These are phyloP conservation scores for Erigeron canadensis DNA, from an alignment of 129 eudicot genomes.

Conservation along the genomic window DNA sequence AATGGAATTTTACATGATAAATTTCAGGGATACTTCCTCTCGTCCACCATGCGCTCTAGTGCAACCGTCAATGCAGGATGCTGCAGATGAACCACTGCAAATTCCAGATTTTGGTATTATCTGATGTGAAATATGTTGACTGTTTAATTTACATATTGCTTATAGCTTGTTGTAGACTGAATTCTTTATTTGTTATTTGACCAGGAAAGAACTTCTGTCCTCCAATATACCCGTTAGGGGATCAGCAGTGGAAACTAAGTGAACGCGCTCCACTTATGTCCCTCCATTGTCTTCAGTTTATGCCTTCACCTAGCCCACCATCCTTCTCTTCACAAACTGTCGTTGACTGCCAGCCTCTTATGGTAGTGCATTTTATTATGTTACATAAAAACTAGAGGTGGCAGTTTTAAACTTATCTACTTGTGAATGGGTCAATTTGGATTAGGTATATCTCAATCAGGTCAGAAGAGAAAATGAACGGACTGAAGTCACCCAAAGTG, in stretches of 20 bases:
- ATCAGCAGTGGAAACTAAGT: constrained; percentile 56
- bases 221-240: constrained; percentile 89
- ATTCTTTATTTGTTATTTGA: constrained; percentile 31
- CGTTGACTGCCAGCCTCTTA: constrained; percentile 82
- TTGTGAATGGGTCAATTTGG: constrained; percentile 11
- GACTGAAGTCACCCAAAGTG: background rate
- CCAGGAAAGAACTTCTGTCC: constrained; percentile 80
- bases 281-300: constrained; percentile 73
- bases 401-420: background rate
- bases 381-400: background rate
- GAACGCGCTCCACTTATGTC: constrained; percentile 61
- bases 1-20: constrained; percentile 23
- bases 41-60: constrained; percentile 89
- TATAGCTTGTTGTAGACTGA: constrained; percentile 15
- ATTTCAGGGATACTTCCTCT: constrained; percentile 90
- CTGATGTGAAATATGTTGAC: constrained; percentile 3
- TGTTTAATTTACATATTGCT: constrained; percentile 13
- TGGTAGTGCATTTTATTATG: constrained; percentile 45
- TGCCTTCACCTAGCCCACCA: constrained; percentile 84
- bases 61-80: constrained; percentile 73
- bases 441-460: constrained; percentile 2
- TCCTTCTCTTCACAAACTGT: constrained; percentile 75
- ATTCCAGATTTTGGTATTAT: constrained; percentile 87
- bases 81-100: constrained; percentile 42
- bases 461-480: background rate